phyloP scores from a whole-genome alignment of 2,329 filamentous ascomycete species.

The Orbilia brochopaga region DNA sequence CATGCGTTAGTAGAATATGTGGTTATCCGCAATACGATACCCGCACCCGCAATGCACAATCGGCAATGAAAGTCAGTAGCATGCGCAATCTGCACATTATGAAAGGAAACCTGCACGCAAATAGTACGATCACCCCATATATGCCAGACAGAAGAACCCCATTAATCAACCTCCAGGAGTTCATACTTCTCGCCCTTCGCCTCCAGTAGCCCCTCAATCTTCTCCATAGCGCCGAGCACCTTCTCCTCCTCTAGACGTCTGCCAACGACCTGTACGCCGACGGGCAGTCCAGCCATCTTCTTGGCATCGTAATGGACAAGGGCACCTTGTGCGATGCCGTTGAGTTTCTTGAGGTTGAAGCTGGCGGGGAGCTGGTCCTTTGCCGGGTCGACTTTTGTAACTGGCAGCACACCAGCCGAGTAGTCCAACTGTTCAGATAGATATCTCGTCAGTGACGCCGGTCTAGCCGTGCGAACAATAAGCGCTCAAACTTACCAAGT shows the following conservation, averaged over 20 bases:
- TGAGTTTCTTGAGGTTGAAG: slow-evolving; percentile 70
- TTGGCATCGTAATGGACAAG: slow-evolving; percentile 83
- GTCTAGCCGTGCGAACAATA: neutral
- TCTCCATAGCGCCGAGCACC: slow-evolving; percentile 79
- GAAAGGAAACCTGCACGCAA: no score
- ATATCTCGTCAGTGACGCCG: neutral
- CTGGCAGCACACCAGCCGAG: slow-evolving; percentile 78
- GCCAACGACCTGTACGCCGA: slow-evolving; percentile 83
- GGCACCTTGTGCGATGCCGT: slow-evolving; percentile 79
- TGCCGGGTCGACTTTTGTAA: slow-evolving; percentile 78
- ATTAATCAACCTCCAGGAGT: slow-evolving; percentile 57
- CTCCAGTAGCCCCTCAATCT: slow-evolving; percentile 74
- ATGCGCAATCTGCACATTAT: no score
- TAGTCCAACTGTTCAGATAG: slow-evolving; percentile 75
- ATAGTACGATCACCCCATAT: no score
- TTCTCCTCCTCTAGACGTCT: slow-evolving; percentile 84
- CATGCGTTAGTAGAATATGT: no score
- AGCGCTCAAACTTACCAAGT: slow-evolving; percentile 67
- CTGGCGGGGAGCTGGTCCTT: slow-evolving; percentile 69
- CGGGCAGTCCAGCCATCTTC: slow-evolving; percentile 85
- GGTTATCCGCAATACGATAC: no score
- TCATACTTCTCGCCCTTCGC: slow-evolving; percentile 62
- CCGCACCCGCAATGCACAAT: no score
- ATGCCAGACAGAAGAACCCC: neutral
- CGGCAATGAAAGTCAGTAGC: no score